phyloP scores from a whole-genome alignment of 2,329 filamentous ascomycete species.

The Fusarium sp. region DNA sequence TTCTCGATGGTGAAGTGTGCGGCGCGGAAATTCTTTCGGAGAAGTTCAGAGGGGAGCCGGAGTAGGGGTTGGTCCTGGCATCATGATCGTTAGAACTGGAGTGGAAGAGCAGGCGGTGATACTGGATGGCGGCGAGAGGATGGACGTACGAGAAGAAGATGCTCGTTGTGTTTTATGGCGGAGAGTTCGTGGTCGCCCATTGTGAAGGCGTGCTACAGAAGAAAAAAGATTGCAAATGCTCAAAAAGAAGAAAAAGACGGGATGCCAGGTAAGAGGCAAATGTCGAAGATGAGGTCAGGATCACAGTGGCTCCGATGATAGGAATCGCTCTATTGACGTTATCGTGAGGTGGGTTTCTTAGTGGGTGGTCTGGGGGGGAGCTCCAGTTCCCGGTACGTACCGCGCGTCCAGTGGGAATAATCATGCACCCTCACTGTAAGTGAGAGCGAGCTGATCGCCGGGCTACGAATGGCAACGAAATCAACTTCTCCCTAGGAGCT shows the following conservation, averaged over 20 bases:
- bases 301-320: constrained; percentile 5
- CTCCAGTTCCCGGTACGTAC: constrained; percentile 33
- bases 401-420: background rate
- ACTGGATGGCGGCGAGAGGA: constrained; percentile 4
- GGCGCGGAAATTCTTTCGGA: constrained; percentile 92
- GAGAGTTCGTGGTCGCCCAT: constrained; percentile 72
- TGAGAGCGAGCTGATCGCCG: background rate
- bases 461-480: background rate
- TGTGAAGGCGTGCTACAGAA: constrained; percentile 24
- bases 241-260: background rate
- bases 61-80: constrained; percentile 89
- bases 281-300: constrained; percentile 2
- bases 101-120: constrained; percentile 2
- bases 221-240: background rate
- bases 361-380: background rate
- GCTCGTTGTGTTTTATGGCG: constrained; percentile 78
- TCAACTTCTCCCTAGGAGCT: background rate
- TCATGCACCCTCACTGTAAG: background rate
- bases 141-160: constrained; percentile 74
- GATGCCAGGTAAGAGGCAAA: background rate
- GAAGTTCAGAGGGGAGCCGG: constrained; percentile 90
- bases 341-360: constrained; percentile 22
- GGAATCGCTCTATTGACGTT: constrained; percentile 33
- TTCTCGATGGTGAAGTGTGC: constrained; percentile 82
- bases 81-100: constrained; percentile 47